A percentile compares a stretch with the other conserved stretches of the same genome.
Evolutionary conservation across 1,284 basidiomycete genomes (phyloP).

Genomic region (Cystobasidium sp.): DNA sequence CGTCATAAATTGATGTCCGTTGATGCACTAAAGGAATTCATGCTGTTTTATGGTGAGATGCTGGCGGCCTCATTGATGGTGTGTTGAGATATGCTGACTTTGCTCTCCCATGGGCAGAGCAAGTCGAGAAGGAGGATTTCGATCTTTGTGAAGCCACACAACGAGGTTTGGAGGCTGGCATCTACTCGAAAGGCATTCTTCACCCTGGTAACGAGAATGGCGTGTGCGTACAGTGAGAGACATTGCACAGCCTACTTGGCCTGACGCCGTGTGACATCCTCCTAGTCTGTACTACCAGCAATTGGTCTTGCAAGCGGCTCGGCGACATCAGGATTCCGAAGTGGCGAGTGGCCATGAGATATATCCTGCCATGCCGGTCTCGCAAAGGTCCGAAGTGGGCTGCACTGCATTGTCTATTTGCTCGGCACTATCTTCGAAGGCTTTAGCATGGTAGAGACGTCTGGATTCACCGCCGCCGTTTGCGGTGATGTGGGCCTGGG

Average conservation of each 20-base stretch:
- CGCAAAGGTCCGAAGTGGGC: slow-evolving; percentile 34
- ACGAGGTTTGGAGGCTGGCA: slow-evolving; percentile 51
- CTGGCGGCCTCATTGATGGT: no score
- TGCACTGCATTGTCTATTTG: slow-evolving; percentile 19
- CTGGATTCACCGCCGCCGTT: neutral
- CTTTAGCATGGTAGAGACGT: slow-evolving; percentile 14
- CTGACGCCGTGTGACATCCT: slow-evolving; percentile 45
- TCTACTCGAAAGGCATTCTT: slow-evolving; percentile 51
- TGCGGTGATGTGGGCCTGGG: no score
- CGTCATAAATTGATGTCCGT: slow-evolving; percentile 49
- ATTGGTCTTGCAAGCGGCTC: slow-evolving; percentile 45
- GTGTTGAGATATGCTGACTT: neutral
- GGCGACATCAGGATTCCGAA: slow-evolving; percentile 50
- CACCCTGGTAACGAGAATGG: slow-evolving; percentile 50
- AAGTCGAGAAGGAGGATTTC: slow-evolving; percentile 53
- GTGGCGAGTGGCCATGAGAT: slow-evolving; percentile 49
- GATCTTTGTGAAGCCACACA: slow-evolving; percentile 51
- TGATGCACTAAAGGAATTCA: slow-evolving; percentile 50
- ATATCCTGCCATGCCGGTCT: slow-evolving; percentile 49
- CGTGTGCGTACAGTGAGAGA: neutral
- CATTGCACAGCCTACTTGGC: neutral
- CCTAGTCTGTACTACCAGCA: slow-evolving; percentile 51
- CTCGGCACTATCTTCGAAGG: neutral
- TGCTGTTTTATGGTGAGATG: slow-evolving; percentile 45
- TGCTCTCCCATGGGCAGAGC: slow-evolving; percentile 13